A percentile compares a stretch with the other conserved stretches of the same genome.
Evolutionary conservation across 306 rosid species (phyloP).

Genomic region (Trifolium dubium): DNA sequence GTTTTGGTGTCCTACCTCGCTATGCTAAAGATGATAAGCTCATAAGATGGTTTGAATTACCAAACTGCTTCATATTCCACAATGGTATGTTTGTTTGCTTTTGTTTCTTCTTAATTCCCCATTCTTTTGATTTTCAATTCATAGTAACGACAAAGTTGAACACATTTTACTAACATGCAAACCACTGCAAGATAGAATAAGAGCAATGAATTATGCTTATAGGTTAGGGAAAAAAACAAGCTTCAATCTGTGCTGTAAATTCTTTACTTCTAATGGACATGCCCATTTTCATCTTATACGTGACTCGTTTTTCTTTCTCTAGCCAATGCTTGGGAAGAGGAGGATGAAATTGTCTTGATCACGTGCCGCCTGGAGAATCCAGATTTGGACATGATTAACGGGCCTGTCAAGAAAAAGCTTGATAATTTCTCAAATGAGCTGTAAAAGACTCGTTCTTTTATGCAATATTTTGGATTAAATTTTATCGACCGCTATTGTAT

Average conservation of each 20-base stretch:
- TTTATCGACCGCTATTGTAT: conserved; percentile 16
- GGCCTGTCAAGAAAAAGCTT: conserved; percentile 75
- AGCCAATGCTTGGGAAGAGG: conserved; percentile 99
- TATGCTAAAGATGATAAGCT: conserved; percentile 83
- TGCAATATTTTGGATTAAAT: conserved; percentile 28
- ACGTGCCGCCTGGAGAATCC: conserved; percentile 84
- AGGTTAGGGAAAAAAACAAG: neutral
- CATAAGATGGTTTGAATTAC: conserved; percentile 95
- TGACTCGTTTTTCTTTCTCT: neutral
- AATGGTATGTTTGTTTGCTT: conserved; percentile 62
- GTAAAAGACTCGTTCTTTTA: conserved; percentile 49
- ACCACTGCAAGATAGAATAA: neutral
- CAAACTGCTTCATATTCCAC: conserved; percentile 96
- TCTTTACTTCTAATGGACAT: conserved; percentile 23
- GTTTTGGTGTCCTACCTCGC: conserved; percentile 92
- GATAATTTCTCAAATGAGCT: conserved; percentile 75
- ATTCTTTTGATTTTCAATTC: conserved; percentile 17
- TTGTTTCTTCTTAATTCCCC: conserved; percentile 16
- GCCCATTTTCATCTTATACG: conserved; percentile 40
- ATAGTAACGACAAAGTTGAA: conserved; percentile 18
- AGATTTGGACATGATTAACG: conserved; percentile 68
- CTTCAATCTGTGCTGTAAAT: conserved; percentile 15
- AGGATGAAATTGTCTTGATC: conserved; percentile 84
- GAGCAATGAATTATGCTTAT: no score
- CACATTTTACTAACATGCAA: conserved; percentile 26